A percentile compares a stretch with the other conserved stretches of the same genome.
Conservation (phyloP, 345 rosid species). For the Barbarea vulgaris region DNA sequence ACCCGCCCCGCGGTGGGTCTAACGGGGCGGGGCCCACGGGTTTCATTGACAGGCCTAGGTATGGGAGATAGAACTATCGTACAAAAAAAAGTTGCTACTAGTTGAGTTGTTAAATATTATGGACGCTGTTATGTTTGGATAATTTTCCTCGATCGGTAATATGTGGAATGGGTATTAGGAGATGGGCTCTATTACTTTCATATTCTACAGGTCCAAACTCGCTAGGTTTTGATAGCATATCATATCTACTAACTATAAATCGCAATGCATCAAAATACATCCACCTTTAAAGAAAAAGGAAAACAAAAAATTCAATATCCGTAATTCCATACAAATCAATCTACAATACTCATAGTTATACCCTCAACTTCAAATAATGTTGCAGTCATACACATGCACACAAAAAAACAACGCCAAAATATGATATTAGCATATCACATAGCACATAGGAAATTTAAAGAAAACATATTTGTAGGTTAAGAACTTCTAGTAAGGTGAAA, state of each 20-base stretch:
- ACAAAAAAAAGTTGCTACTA: constrained; percentile 7
- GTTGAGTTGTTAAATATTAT: constrained; percentile 17
- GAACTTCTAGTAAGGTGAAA: constrained; percentile 35
- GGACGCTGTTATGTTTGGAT: constrained; percentile 18
- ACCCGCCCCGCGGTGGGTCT: no score
- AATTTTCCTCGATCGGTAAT: neutral
- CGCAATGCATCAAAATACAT: neutral
- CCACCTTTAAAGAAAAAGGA: neutral
- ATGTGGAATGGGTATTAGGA: neutral
- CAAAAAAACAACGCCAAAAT: neutral
- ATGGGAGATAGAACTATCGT: no score
- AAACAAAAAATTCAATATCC: neutral
- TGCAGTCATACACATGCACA: neutral
- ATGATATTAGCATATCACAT: constrained; percentile 28
- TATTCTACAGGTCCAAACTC: neutral
- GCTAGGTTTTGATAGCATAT: neutral
- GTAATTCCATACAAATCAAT: constrained; percentile 18
- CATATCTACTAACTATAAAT: neutral
- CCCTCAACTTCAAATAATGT: constrained; percentile 11
- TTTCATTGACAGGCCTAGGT: no score
- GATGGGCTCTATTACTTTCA: neutral
- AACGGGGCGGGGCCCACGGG: no score
- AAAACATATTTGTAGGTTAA: neutral
- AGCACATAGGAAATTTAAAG: neutral
- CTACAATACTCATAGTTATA: constrained; percentile 26